phyloP scores from a whole-genome alignment of 129 eudicot genomes.

The Flaveria brownii region DNA sequence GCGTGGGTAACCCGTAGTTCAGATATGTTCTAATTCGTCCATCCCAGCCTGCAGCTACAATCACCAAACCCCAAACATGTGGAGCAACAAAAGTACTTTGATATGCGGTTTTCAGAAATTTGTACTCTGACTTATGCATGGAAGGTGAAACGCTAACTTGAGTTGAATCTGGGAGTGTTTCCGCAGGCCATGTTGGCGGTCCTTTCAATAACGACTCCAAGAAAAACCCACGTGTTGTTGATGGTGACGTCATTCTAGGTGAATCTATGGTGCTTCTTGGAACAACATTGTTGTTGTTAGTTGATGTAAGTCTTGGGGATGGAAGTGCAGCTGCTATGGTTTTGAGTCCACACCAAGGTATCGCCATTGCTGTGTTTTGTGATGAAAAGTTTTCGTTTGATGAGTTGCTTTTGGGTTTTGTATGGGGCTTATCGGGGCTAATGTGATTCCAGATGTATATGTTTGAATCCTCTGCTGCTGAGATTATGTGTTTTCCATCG shows the following conservation, averaged over 20 bases:
- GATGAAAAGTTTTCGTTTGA: constrained; percentile 62
- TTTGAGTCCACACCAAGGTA: constrained; percentile 79
- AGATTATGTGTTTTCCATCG: constrained; percentile 77
- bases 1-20: constrained; percentile 73
- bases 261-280: constrained; percentile 41
- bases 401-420: constrained; percentile 42
- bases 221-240: constrained; percentile 56
- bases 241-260: constrained; percentile 44
- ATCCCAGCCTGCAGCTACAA: constrained; percentile 86
- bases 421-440: constrained; percentile 34
- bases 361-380: constrained; percentile 55
- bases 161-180: constrained; percentile 50
- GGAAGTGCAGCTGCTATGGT: constrained; percentile 43
- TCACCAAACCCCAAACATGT: constrained; percentile 84
- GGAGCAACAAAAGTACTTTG: constrained; percentile 56
- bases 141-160: constrained; percentile 44
- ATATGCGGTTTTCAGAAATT: constrained; percentile 65
- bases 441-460: constrained; percentile 65
- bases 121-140: constrained; percentile 54
- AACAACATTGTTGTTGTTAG: constrained; percentile 3
- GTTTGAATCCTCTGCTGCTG: constrained; percentile 72
- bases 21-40: constrained; percentile 77
- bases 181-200: constrained; percentile 70
- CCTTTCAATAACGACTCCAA: constrained; percentile 55
- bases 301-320: constrained; percentile 30